Percentiles rank a stretch among this genome's conserved stretches.
phyloP scores from a whole-genome alignment of 2,329 filamentous ascomycete species.

The Alternaria infectoria region DNA sequence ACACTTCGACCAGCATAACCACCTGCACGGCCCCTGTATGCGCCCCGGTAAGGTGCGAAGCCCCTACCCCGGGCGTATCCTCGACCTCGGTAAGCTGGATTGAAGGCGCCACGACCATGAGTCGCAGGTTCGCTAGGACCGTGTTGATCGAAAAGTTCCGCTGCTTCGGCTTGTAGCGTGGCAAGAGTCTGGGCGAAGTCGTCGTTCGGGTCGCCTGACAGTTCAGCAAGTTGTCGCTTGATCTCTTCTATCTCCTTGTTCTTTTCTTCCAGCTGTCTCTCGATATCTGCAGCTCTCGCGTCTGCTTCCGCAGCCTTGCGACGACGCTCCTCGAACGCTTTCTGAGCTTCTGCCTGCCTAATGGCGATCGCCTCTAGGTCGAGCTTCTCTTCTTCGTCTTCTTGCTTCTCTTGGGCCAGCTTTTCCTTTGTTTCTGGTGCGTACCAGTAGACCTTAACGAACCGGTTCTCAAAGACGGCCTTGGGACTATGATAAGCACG shows the following conservation, averaged over 20 bases:
- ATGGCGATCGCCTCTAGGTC: conserved; percentile 73
- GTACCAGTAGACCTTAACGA: conserved; percentile 84
- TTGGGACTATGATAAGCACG: conserved; percentile 78
- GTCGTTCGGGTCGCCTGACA: conserved; percentile 32
- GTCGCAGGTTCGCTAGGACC: conserved; percentile 26
- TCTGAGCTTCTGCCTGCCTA: conserved; percentile 76
- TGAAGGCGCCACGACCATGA: conserved; percentile 28
- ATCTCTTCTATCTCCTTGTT: conserved; percentile 69
- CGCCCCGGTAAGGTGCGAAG: conserved; percentile 45
- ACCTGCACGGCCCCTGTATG: conserved; percentile 51
- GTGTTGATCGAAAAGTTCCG: conserved; percentile 71
- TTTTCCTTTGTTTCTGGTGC: conserved; percentile 50
- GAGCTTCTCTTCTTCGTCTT: conserved; percentile 57
- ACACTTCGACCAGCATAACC: conserved; percentile 48
- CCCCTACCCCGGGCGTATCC: conserved; percentile 37
- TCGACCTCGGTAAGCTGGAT: conserved; percentile 47
- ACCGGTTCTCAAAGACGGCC: conserved; percentile 82
- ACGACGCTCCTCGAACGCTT: conserved; percentile 68
- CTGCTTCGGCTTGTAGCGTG: conserved; percentile 57
- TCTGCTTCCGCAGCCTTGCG: conserved; percentile 69
- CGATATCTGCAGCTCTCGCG: conserved; percentile 67
- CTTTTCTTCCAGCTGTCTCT: conserved; percentile 68
- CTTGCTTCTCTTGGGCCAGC: conserved; percentile 22
- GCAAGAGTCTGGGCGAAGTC: conserved; percentile 26
- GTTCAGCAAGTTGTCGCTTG: conserved; percentile 66